Percentiles rank a stretch among this genome's conserved stretches.
Evolutionary conservation across 2,329 filamentous ascomycete genomes (phyloP).

Genomic region (Microdochium bolleyi): DNA sequence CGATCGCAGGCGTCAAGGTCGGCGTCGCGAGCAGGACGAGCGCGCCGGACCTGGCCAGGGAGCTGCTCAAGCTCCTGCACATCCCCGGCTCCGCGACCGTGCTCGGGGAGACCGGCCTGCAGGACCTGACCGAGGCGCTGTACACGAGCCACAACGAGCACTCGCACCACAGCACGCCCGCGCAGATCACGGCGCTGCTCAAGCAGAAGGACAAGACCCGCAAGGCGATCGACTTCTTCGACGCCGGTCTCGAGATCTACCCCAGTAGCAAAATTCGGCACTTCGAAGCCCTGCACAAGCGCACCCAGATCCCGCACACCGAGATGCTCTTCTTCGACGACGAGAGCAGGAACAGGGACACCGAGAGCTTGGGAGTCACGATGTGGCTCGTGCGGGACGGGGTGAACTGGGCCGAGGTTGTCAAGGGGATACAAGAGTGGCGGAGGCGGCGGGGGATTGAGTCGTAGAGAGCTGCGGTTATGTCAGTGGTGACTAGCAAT

Average conservation of each 20-base stretch:
- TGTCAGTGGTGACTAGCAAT: no score
- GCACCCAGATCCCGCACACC: slow-evolving; percentile 62
- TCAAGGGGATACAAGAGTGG: slow-evolving; percentile 75
- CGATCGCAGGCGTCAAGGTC: slow-evolving; percentile 39
- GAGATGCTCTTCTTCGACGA: slow-evolving; percentile 98
- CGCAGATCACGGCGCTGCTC: slow-evolving; percentile 4
- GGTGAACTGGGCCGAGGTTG: slow-evolving; percentile 67
- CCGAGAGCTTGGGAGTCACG: slow-evolving; percentile 68
- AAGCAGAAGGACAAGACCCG: slow-evolving; percentile 24
- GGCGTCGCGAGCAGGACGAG: slow-evolving; percentile 75
- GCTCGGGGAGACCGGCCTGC: slow-evolving; percentile 1
- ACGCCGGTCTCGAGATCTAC: slow-evolving; percentile 56
- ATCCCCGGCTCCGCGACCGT: slow-evolving; percentile 29
- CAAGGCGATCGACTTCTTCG: slow-evolving; percentile 51
- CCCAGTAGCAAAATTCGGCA: slow-evolving; percentile 80
- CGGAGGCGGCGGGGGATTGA: slow-evolving; percentile 53
- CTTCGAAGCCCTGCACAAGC: slow-evolving; percentile 65
- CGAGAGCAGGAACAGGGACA: slow-evolving; percentile 78
- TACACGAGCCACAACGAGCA: background rate
- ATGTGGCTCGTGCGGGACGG: slow-evolving; percentile 80
- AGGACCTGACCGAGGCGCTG: background rate
- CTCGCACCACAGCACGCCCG: background rate
- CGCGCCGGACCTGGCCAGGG: slow-evolving; percentile 70
- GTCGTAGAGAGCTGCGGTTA: slow-evolving; percentile 1
- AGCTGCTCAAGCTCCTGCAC: slow-evolving; percentile 71